Percentiles rank a stretch among this genome's conserved stretches.
Conservation (phyloP, 2,329 filamentous ascomycete genomes). For the Aspergillus bombycis region DNA sequence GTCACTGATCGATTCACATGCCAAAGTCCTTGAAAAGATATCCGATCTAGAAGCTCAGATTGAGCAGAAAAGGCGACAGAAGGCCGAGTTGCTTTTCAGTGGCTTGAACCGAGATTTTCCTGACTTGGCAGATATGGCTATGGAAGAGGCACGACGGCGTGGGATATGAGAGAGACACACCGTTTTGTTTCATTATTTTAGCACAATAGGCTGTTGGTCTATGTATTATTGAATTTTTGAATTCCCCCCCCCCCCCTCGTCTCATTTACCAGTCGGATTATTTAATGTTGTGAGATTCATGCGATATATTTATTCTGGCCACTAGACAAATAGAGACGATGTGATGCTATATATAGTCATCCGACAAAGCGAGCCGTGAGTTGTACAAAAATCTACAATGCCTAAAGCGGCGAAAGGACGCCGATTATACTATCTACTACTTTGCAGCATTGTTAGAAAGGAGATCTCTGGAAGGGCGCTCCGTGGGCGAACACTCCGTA, state of each 20-base stretch:
- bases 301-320: background rate
- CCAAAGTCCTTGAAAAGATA: constrained; percentile 26
- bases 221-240: background rate
- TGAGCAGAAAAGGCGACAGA: constrained; percentile 19
- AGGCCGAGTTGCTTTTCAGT: constrained; percentile 20
- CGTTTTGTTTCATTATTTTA: background rate
- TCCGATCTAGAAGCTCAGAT: constrained; percentile 21
- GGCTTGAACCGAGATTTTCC: constrained; percentile 24
- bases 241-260: too few relatives aligned
- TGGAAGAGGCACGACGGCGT: constrained; percentile 24
- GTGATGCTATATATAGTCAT: background rate
- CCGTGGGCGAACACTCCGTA: background rate
- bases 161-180: constrained; percentile 10
- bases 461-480: background rate
- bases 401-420: background rate
- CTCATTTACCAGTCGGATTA: too few relatives aligned
- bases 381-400: background rate
- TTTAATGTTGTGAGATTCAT: background rate
- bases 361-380: background rate
- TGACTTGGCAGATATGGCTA: constrained; percentile 21
- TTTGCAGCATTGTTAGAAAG: background rate
- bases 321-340: background rate
- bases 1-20: constrained; percentile 29
- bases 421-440: background rate
- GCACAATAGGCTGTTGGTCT: background rate